Base-by-base conservation (phyloP, 805 yeast genomes). In the Metschnikowia santaceciliae region DNA sequence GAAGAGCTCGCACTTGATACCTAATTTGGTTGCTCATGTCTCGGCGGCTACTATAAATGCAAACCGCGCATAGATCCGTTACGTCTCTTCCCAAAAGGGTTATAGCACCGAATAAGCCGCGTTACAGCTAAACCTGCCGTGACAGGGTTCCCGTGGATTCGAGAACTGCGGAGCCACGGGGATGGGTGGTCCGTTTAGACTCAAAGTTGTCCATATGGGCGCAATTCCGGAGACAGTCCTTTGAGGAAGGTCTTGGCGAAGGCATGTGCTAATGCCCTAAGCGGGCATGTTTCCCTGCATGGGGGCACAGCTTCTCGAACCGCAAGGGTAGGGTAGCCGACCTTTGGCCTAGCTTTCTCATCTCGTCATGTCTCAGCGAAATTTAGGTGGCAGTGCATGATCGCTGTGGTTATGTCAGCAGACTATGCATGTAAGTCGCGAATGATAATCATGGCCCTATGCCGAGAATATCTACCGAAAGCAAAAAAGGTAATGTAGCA, bases 391-490 rank as follows among this genome's bases (percentile, higher is more conserved):
- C 7, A 6, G 38, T 15, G 38, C 22, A 22, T n/a, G 32, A 20
- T 22, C 46, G 36, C 36, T 14, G n/a, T 19, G n/a, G 32, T 14
- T 32, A n/a, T 4, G n/a, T 33, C 30, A 11, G 8, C 20, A 20
- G 5, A 42, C 46, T 26, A 14, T 42, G 46, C 38, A 42, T 33
- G 38, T 26, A 34, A 6, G 14, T 33, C 38, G 46, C 46, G 38
- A 32, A 33, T 20, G 46, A 20, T 33, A 20, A 7, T n/a, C 11
- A 19, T 33, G 19, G 19, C 20, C 26, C 30, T n/a, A 42, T 42
- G 46, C 37, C 46, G 36, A 19, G 36, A 32, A 14, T 42, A 20
- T 42, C 46, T 42, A 10, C 37, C 37, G 17, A 42, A 42, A 42
- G 37, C 30, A 20, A 42, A 19, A 19, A 19, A 32, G 26, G 46